phyloP scores from a whole-genome alignment of 2,329 filamentous ascomycete genomes.

The Aspergillus fructus region DNA sequence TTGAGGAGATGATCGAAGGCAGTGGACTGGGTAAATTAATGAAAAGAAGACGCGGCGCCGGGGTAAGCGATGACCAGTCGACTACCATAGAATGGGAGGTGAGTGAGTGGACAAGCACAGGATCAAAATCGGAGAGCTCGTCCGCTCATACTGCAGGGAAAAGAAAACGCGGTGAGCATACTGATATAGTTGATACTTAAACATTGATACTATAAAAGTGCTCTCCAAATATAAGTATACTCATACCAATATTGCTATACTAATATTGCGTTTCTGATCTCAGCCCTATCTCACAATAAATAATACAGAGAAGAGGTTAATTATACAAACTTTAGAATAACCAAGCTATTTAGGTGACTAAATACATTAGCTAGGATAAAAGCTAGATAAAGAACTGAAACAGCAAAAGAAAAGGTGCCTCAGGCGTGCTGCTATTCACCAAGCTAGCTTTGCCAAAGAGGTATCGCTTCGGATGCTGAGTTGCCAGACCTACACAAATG shows the following conservation, averaged over 20 bases:
- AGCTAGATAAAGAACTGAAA: not conserved
- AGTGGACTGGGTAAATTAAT: conserved; percentile 69
- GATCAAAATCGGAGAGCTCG: conserved; percentile 24
- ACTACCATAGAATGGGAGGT: conserved; percentile 80
- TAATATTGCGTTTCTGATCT: not conserved
- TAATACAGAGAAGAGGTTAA: not conserved
- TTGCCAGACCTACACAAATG: conserved; percentile 8
- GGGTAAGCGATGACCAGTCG: conserved; percentile 61
- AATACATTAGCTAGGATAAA: not conserved
- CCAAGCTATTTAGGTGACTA: not conserved
- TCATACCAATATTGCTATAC: not conserved
- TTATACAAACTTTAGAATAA: not conserved
- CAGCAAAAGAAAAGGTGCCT: not conserved
- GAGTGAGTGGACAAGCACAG: conserved; percentile 65
- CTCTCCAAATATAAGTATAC: not conserved
- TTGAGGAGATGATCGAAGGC: conserved; percentile 76
- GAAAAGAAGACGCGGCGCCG: conserved; percentile 57
- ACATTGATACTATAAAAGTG: not conserved
- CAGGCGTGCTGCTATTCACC: conserved; percentile 7
- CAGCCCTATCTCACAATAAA: not conserved
- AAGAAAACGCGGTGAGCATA: conserved; percentile 30
- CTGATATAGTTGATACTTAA: conserved; percentile 5
- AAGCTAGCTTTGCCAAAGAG: conserved; percentile 13
- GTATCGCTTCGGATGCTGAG: conserved; percentile 17
- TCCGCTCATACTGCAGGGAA: conserved; percentile 25